These are phyloP conservation scores for Ceratobasidium sp. DNA, from an alignment of 1,284 basidiomycete genomes.

Conservation along the genomic window DNA sequence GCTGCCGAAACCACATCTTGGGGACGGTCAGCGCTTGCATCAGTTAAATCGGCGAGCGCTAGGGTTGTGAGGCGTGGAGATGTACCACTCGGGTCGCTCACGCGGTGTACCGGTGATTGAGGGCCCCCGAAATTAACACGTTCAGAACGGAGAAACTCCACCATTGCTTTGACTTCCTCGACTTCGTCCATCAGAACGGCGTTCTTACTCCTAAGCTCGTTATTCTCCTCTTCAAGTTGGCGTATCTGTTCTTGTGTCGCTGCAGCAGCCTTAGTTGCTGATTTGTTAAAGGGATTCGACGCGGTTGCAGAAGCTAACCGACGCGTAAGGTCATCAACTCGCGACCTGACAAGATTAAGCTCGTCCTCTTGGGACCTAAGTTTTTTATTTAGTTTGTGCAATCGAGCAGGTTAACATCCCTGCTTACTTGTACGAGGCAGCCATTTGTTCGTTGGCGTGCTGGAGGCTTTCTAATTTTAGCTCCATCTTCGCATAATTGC, in stretches of 20 bases:
- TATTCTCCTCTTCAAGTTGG: conserved; percentile 47
- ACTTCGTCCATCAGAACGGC: conserved; percentile 49
- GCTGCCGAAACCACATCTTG: conserved; percentile 32
- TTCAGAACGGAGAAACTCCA: conserved; percentile 46
- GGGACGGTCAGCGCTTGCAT: conserved; percentile 13
- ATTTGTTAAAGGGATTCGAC: conserved; percentile 27
- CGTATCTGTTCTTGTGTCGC: conserved; percentile 44
- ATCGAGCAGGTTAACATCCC: background rate
- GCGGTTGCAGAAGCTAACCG: conserved; percentile 26
- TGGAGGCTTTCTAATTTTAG: conserved; percentile 48
- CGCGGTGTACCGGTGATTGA: conserved; percentile 32
- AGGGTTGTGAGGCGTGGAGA: conserved; percentile 27
- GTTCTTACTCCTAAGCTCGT: conserved; percentile 47
- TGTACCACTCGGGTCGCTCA: conserved; percentile 36
- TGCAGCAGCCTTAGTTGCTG: conserved; percentile 41
- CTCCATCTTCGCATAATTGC: conserved; percentile 49
- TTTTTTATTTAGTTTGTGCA: background rate
- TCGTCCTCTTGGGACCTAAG: conserved; percentile 41
- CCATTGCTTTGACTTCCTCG: conserved; percentile 50
- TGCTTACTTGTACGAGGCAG: conserved; percentile 35
- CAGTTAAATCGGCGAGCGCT: conserved; percentile 39
- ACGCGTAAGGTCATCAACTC: conserved; percentile 31
- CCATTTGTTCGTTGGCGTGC: conserved; percentile 48
- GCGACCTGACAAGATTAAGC: conserved; percentile 20
- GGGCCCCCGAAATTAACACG: conserved; percentile 40